Evolutionary conservation across 352 stramenopile genomes (phyloP).

Genomic region (Phytopythium cucurbitacearum): DNA sequence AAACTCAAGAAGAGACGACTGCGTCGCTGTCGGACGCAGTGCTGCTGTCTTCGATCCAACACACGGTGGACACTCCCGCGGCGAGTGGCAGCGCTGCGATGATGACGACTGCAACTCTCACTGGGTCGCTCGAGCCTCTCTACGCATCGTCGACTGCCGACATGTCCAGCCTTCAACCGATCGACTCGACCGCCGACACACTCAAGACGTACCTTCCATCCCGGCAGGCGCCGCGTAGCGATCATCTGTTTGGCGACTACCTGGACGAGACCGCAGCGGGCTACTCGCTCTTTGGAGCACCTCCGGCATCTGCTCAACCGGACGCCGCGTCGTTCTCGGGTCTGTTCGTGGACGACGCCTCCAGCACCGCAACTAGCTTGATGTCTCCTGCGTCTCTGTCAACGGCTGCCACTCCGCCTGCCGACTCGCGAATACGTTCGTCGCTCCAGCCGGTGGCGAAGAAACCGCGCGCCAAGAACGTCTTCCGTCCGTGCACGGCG

Average conservation of each 20-base stretch:
- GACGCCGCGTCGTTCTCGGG: constrained; percentile 10
- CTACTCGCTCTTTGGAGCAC: neutral
- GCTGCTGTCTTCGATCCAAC: constrained; percentile 47
- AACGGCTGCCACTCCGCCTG: constrained; percentile 17
- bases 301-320: neutral
- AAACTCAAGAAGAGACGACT: constrained; percentile 6
- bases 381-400: constrained; percentile 3
- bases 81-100: constrained; percentile 3
- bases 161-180: constrained; percentile 17
- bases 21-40: constrained; percentile 31
- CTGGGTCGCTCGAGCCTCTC: neutral
- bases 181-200: constrained; percentile 23
- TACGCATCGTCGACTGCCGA: neutral
- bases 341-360: constrained; percentile 22
- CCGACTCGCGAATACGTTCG: constrained; percentile 2
- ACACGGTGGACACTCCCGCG: constrained; percentile 17
- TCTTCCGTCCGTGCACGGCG: constrained; percentile 57
- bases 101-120: neutral
- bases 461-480: constrained; percentile 68
- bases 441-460: constrained; percentile 37
- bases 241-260: constrained; percentile 1
- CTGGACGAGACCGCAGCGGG: constrained; percentile 4
- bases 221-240: constrained; percentile 3
- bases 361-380: constrained; percentile 14
- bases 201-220: constrained; percentile 34